These are phyloP conservation scores for Backusella tarrabulga DNA, from an alignment of 192 early-diverging fungal genomes.

Conservation along the genomic window DNA sequence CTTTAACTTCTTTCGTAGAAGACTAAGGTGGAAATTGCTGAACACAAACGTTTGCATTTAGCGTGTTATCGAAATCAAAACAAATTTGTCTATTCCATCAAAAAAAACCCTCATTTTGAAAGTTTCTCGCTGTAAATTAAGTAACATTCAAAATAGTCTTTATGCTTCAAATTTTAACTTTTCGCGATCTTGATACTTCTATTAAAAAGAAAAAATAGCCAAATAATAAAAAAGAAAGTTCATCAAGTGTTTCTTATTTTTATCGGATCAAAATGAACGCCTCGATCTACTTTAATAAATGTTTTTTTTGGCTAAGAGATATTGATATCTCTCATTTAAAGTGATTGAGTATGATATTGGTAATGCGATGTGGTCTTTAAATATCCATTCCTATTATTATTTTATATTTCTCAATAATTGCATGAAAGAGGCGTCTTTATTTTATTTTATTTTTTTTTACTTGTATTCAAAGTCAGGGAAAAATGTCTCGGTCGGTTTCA, in stretches of 20 bases:
- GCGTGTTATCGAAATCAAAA: neutral
- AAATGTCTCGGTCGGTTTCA: neutral
- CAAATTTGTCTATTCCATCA: neutral
- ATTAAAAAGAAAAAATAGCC: neutral
- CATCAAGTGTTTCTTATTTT: neutral
- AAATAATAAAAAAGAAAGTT: neutral
- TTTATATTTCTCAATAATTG: neutral
- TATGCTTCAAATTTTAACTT: neutral
- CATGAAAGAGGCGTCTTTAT: neutral
- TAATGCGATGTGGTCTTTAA: neutral
- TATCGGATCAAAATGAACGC: neutral
- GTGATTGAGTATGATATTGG: neutral
- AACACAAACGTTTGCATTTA: neutral
- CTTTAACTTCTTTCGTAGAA: neutral
- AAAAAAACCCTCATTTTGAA: neutral
- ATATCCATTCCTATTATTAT: neutral
- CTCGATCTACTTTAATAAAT: neutral
- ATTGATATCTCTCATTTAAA: neutral
- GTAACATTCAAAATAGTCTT: neutral
- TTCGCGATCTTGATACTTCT: neutral
- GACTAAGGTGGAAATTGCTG: neutral
- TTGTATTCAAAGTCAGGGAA: neutral
- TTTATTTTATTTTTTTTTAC: neutral
- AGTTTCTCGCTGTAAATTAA: neutral
- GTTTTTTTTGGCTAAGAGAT: neutral